Evolutionary conservation across 176 grass and related monocot species (phyloP).

Genomic region (Phoenix dactylifera): DNA sequence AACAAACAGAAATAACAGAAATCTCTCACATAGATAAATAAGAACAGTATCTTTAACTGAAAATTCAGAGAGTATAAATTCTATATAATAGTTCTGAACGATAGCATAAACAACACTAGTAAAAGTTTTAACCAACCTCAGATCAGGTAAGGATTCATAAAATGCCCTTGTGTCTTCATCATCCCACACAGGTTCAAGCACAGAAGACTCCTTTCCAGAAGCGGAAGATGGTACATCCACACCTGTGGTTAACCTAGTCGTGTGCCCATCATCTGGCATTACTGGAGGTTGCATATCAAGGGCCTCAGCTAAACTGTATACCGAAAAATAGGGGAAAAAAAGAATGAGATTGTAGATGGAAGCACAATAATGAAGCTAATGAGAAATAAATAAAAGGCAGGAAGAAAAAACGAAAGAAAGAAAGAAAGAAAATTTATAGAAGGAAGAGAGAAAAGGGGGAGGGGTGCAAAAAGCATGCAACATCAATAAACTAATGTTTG

Average conservation of each 20-base stretch:
- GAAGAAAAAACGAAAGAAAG: too few species aligned
- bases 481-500: too few species aligned
- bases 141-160: conserved; percentile 94
- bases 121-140: conserved; percentile 50
- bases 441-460: too few species aligned
- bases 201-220: conserved; percentile 60
- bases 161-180: conserved; percentile 97
- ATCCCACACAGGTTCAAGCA: conserved; percentile 91
- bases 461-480: too few species aligned
- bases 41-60: not conserved
- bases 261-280: conserved; percentile 90
- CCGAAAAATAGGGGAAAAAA: not conserved
- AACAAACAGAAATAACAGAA: too few species aligned
- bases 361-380: too few species aligned
- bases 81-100: too few species aligned
- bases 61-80: too few species aligned
- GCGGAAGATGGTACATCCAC: conserved; percentile 37
- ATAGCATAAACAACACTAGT: not conserved
- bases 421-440: too few species aligned
- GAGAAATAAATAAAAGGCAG: too few species aligned
- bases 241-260: conserved; percentile 88
- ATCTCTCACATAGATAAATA: conserved; percentile 2
- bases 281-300: conserved; percentile 96
- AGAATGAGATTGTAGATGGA: conserved; percentile 1
- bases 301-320: conserved; percentile 75